These are phyloP conservation scores for Microbotryum scabiosae DNA, from an alignment of 1,284 basidiomycete species.

Conservation along the genomic window DNA sequence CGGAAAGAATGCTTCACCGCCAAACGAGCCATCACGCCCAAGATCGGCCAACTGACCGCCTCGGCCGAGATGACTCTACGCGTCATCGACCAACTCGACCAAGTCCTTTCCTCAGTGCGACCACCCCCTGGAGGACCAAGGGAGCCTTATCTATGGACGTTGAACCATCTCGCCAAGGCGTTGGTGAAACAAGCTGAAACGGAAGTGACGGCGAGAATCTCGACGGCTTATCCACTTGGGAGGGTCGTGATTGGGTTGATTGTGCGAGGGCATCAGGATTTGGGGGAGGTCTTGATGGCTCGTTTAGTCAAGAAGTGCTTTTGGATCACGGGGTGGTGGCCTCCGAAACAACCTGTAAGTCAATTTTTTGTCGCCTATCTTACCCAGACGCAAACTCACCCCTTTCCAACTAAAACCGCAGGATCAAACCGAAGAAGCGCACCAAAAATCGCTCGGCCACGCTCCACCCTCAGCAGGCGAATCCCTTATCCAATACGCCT, in stretches of 20 bases:
- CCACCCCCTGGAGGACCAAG: conserved; percentile 38
- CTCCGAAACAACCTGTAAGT: conserved; percentile 37
- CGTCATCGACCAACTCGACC: conserved; percentile 59
- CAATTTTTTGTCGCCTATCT: no score
- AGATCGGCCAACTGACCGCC: conserved; percentile 85
- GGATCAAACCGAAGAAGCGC: conserved; percentile 48
- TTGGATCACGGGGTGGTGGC: conserved; percentile 46
- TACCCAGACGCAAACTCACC: no score
- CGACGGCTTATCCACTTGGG: conserved; percentile 73
- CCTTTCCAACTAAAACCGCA: conserved; percentile 26
- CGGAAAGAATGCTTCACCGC: conserved; percentile 47
- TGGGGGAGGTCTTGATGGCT: conserved; percentile 73
- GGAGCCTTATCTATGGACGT: conserved; percentile 61
- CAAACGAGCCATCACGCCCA: conserved; percentile 79
- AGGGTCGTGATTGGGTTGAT: conserved; percentile 60
- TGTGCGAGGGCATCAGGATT: conserved; percentile 47
- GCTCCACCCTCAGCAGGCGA: conserved; percentile 46
- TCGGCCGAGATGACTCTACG: conserved; percentile 58
- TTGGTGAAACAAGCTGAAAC: conserved; percentile 89
- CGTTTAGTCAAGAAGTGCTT: conserved; percentile 72
- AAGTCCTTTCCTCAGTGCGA: conserved; percentile 44
- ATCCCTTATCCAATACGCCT: conserved; percentile 56
- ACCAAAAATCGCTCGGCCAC: conserved; percentile 62
- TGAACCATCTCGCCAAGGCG: conserved; percentile 79
- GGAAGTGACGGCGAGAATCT: conserved; percentile 82